Percentiles rank a stretch among this genome's conserved stretches.
These are phyloP conservation scores for Liquidambar formosana DNA, from an alignment of 164 flowering plant genomes.

Conservation along the genomic window DNA sequence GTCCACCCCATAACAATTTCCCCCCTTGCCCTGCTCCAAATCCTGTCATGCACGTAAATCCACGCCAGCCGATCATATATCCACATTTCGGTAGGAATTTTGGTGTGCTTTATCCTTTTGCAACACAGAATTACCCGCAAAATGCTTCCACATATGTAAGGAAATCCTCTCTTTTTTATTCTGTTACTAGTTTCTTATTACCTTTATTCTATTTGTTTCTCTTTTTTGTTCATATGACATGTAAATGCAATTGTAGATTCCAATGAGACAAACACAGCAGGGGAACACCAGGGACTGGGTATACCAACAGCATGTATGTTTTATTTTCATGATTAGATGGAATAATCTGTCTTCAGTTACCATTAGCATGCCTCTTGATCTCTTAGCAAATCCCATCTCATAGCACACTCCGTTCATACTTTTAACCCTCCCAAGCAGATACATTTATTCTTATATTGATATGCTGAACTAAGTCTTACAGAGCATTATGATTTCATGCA, in stretches of 20 bases:
- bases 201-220: not conserved
- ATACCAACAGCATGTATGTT: conserved; percentile 13
- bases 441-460: not conserved
- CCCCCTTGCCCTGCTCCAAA: conserved; percentile 7
- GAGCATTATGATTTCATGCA: not conserved
- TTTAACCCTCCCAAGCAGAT: not conserved
- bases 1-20: conserved; percentile 1
- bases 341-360: not conserved
- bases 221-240: not conserved
- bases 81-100: conserved; percentile 4
- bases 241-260: conserved; percentile 12
- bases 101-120: conserved; percentile 2
- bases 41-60: not conserved
- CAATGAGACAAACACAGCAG: conserved; percentile 10
- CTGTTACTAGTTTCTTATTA: not conserved
- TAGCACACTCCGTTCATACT: not conserved
- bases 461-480: not conserved
- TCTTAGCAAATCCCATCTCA: not conserved
- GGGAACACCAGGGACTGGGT: not conserved
- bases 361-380: not conserved
- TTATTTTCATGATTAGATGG: not conserved
- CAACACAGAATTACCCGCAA: not conserved
- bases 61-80: conserved; percentile 12
- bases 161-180: not conserved
- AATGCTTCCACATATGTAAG: conserved; percentile 16